phyloP scores from a whole-genome alignment of 768 basidiomycete genomes.

The Boletellus sp. region DNA sequence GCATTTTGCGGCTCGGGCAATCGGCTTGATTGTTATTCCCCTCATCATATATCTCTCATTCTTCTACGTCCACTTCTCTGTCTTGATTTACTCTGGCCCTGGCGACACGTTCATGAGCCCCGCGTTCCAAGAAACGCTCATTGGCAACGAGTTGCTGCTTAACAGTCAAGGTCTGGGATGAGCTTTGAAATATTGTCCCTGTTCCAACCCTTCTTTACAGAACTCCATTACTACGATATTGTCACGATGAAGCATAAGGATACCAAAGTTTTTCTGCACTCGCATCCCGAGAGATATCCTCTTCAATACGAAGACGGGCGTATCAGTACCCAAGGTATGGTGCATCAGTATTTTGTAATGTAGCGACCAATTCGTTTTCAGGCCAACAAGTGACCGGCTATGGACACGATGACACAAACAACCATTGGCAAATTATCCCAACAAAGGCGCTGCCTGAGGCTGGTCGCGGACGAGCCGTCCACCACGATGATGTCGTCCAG shows the following conservation, averaged over 20 bases:
- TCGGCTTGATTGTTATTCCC: constrained; percentile 86
- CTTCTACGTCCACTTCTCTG: constrained; percentile 92
- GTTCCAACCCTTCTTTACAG: constrained; percentile 40
- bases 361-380: constrained; percentile 25
- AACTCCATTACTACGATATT: constrained; percentile 90
- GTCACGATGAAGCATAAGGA: constrained; percentile 88
- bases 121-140: constrained; percentile 92
- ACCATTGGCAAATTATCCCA: constrained; percentile 92
- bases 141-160: constrained; percentile 86
- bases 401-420: constrained; percentile 91
- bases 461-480: constrained; percentile 88
- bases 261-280: constrained; percentile 91
- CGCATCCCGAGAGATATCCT: constrained; percentile 88
- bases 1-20: constrained; percentile 82
- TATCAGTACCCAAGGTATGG: constrained; percentile 82
- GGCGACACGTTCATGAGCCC: constrained; percentile 98
- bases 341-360: not conserved
- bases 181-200: not conserved
- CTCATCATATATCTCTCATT: constrained; percentile 88
- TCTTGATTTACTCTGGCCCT: constrained; percentile 84
- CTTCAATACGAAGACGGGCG: constrained; percentile 94
- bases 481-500: constrained; percentile 85
- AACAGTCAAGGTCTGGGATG: constrained; percentile 76
- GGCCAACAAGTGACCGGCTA: constrained; percentile 97
- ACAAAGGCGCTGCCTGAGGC: constrained; percentile 93